Percentiles rank a stretch among this genome's conserved stretches.
Conservation (phyloP, 2,329 filamentous ascomycete genomes). For the Thelonectria olida region DNA sequence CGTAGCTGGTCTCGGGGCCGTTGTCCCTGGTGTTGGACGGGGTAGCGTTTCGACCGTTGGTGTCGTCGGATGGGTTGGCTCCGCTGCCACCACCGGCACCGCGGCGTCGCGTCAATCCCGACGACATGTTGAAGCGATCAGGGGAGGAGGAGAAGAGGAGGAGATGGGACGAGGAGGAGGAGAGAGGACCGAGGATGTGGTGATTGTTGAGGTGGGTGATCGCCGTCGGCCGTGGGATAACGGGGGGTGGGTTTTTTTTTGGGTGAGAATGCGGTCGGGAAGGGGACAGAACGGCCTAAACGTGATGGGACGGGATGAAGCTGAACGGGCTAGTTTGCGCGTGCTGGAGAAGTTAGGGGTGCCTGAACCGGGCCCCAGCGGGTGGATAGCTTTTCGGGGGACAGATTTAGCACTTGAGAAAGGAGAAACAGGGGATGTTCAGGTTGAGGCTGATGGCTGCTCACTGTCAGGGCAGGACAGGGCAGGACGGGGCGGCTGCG, state of each 20-base stretch:
- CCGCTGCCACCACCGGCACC: constrained; percentile 75
- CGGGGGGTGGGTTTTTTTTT: constrained; percentile 13
- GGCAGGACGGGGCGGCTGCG: not conserved
- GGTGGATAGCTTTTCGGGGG: constrained; percentile 24
- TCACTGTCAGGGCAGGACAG: no score
- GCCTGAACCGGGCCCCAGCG: constrained; percentile 30
- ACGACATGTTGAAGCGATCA: constrained; percentile 43
- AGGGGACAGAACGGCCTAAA: constrained; percentile 31
- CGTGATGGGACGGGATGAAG: constrained; percentile 32
- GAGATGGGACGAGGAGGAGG: constrained; percentile 16
- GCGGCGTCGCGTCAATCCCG: constrained; percentile 71
- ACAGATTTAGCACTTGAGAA: not conserved
- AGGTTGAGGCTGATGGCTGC: not conserved
- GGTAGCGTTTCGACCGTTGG: constrained; percentile 61
- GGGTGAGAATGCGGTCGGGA: constrained; percentile 36
- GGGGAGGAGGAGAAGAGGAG: constrained; percentile 7
- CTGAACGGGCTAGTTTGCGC: constrained; percentile 38
- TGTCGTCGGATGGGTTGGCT: constrained; percentile 64
- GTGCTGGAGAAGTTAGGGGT: constrained; percentile 40
- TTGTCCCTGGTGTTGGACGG: constrained; percentile 63
- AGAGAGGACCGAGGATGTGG: constrained; percentile 18
- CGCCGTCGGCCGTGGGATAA: not conserved
- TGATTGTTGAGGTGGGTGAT: constrained; percentile 16
- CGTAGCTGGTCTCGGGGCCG: constrained; percentile 83
- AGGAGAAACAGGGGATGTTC: not conserved